Evolutionary conservation across 805 yeast species (phyloP).

Genomic region (Tanozyma kutaoensis): DNA sequence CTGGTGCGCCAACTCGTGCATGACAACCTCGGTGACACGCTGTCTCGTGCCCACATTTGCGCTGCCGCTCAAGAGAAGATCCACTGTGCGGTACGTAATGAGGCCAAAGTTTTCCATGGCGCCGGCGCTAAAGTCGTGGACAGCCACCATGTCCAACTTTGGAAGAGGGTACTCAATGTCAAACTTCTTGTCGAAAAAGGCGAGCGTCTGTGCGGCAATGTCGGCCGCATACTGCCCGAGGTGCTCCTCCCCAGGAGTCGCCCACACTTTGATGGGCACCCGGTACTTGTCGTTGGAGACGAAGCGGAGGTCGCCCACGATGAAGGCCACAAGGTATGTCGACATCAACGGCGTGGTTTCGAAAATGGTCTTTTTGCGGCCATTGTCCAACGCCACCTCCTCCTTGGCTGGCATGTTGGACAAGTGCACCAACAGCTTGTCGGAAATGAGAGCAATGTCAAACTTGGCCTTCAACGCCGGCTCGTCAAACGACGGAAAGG

Average conservation of each 20-base stretch:
- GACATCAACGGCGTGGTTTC: slow-evolving; percentile 75
- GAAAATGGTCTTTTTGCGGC: slow-evolving; percentile 45
- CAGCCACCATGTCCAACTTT: slow-evolving; percentile 71
- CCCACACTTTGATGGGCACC: slow-evolving; percentile 69
- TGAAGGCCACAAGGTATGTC: slow-evolving; percentile 75
- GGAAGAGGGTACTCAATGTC: slow-evolving; percentile 71
- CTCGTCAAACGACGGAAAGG: slow-evolving; percentile 80
- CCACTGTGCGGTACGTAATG: slow-evolving; percentile 69
- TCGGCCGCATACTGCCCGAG: slow-evolving; percentile 66
- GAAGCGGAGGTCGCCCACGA: slow-evolving; percentile 67
- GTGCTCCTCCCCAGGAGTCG: slow-evolving; percentile 65
- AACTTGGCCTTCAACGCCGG: slow-evolving; percentile 70
- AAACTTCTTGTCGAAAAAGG: slow-evolving; percentile 58
- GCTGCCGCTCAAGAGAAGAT: slow-evolving; percentile 58
- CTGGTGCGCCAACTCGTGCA: slow-evolving; percentile 84
- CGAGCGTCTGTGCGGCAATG: slow-evolving; percentile 62
- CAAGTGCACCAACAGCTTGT: slow-evolving; percentile 35
- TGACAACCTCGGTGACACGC: slow-evolving; percentile 76
- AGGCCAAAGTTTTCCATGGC: slow-evolving; percentile 87
- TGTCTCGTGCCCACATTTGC: slow-evolving; percentile 52
- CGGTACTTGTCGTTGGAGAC: slow-evolving; percentile 45
- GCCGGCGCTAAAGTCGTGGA: slow-evolving; percentile 75
- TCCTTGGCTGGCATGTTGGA: slow-evolving; percentile 43
- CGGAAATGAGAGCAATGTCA: slow-evolving; percentile 31
- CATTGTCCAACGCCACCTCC: slow-evolving; percentile 26